phyloP scores from a whole-genome alignment of 441 rosid species.

The Corymbia calophylla region DNA sequence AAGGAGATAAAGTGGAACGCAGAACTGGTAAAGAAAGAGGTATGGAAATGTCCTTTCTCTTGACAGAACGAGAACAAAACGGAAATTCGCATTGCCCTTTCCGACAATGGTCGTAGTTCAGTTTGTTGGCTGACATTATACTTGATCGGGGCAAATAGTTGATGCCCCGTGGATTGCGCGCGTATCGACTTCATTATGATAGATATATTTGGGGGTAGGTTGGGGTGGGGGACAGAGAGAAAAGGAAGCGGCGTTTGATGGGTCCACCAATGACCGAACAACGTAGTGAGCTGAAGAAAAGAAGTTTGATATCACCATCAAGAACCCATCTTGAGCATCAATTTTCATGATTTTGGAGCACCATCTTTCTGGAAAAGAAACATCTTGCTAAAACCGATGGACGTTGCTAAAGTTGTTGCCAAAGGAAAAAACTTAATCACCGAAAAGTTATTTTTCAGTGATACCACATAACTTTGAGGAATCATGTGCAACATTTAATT shows the following conservation, averaged over 20 bases:
- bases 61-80: neutral
- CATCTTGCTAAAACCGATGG: neutral
- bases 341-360: fast-evolving
- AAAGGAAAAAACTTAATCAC: neutral
- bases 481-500: neutral
- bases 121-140: neutral
- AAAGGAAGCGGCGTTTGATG: neutral
- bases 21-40: neutral
- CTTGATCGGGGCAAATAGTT: neutral
- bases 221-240: neutral
- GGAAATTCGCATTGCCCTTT: neutral
- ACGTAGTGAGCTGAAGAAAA: neutral
- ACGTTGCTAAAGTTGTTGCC: neutral
- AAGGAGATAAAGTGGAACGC: neutral
- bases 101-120: neutral
- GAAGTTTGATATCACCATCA: neutral
- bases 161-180: neutral
- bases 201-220: too few relatives aligned
- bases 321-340: neutral
- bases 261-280: neutral
- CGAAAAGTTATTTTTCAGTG: neutral
- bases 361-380: neutral
- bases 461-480: neutral
- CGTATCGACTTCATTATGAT: neutral
- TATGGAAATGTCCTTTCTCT: neutral